A percentile compares a stretch with the other conserved stretches of the same genome.
Evolutionary conservation across 495 filamentous ascomycete species (phyloP).

Genomic region (Letharia columbiana): DNA sequence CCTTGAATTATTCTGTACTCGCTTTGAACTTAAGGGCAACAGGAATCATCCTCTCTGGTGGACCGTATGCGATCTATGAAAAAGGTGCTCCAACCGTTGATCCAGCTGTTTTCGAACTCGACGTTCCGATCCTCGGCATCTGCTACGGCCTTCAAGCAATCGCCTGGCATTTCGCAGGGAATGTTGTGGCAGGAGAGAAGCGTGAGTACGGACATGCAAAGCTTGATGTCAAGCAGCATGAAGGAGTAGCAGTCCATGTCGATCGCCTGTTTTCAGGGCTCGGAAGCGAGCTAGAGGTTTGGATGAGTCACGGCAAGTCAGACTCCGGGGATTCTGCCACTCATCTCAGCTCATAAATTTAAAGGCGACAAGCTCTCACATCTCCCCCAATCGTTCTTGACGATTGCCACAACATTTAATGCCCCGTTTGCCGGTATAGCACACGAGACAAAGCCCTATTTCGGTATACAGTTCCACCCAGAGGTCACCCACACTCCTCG

Average conservation of each 20-base stretch:
- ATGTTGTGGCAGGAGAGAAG: slow-evolving; percentile 64
- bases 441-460: slow-evolving; percentile 57
- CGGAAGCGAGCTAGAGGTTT: slow-evolving; percentile 57
- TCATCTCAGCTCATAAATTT: neutral
- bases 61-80: slow-evolving; percentile 69
- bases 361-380: slow-evolving; percentile 66
- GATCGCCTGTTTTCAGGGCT: slow-evolving; percentile 66
- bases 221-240: slow-evolving; percentile 43
- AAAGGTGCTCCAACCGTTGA: slow-evolving; percentile 66
- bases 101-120: slow-evolving; percentile 69
- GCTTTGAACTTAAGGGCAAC: slow-evolving; percentile 35
- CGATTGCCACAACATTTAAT: slow-evolving; percentile 66
- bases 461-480: slow-evolving; percentile 80
- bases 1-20: no score
- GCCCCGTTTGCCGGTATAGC: slow-evolving; percentile 76
- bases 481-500: slow-evolving; percentile 58
- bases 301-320: slow-evolving; percentile 61
- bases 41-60: slow-evolving; percentile 70
- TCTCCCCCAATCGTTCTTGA: slow-evolving; percentile 62
- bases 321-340: no score
- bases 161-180: slow-evolving; percentile 62
- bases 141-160: slow-evolving; percentile 80
- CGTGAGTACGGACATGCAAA: slow-evolving; percentile 65
- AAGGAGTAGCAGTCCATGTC: slow-evolving; percentile 46
- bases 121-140: slow-evolving; percentile 67